These are phyloP conservation scores for Xylariaceae sp. DNA, from an alignment of 2,329 filamentous ascomycete genomes.

Conservation along the genomic window DNA sequence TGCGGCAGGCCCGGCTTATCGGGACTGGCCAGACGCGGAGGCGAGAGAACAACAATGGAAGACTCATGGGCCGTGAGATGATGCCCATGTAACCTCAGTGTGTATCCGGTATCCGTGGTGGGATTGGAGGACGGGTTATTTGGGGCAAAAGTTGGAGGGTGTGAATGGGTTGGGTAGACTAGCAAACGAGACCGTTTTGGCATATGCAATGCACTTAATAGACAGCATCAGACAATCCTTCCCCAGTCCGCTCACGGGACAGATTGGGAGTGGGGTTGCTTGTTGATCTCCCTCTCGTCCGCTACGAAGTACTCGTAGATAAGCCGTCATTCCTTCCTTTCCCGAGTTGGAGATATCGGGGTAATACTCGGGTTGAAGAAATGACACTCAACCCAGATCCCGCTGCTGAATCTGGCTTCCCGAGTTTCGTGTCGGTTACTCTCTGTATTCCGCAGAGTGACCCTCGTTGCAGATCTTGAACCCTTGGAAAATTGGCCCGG, in stretches of 20 bases:
- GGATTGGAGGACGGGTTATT: slow-evolving; percentile 12
- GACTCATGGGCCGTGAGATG: slow-evolving; percentile 25
- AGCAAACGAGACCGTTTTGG: slow-evolving; percentile 11
- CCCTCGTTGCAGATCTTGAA: background rate
- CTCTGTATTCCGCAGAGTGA: background rate
- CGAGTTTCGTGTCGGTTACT: background rate
- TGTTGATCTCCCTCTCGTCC: slow-evolving; percentile 1
- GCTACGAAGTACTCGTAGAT: background rate
- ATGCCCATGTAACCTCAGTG: slow-evolving; percentile 5
- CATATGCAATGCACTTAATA: slow-evolving; percentile 20
- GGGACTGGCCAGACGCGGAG: slow-evolving; percentile 20
- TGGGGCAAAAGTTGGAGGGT: slow-evolving; percentile 1
- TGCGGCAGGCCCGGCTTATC: slow-evolving; percentile 30
- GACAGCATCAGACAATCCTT: slow-evolving; percentile 13
- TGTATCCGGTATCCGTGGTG: slow-evolving; percentile 1
- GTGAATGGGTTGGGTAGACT: slow-evolving; percentile 11
- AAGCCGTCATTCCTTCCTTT: background rate
- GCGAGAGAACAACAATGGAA: slow-evolving; percentile 14
- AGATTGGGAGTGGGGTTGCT: slow-evolving; percentile 16
- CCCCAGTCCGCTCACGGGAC: slow-evolving; percentile 7
- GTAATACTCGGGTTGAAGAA: background rate
- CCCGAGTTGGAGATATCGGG: background rate
- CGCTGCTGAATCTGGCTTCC: no score
- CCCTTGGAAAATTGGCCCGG: background rate
- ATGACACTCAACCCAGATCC: no score